Base-by-base conservation (phyloP, 108 stramenopile species). In the Cyclotella kingstonii region DNA sequence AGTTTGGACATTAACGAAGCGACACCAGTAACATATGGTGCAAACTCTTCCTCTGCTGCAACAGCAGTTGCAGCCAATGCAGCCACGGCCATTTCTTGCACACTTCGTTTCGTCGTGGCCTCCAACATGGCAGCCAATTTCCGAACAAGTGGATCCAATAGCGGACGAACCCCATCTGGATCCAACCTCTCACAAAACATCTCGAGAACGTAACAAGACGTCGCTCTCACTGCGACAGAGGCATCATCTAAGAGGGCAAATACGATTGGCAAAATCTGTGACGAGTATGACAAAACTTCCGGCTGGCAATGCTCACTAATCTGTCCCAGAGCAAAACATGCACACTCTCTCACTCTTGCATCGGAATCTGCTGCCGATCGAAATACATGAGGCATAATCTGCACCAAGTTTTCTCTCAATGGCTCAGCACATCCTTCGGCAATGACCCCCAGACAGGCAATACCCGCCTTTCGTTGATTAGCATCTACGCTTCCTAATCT, bases 101-200 rank as follows among this genome's bases (percentile, higher is more conserved):
- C 93, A 48, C 83, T 84, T 60, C 90, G 76, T 72, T 96, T 96
- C 33, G 79, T 94, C 27, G 95, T 89, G 22, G 82, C 84, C 65
- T 87, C 87, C 41, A 98, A 68, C 94, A 96, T 94, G 23, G 64
- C 76, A 21, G 95, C 94, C 19, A 98, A 75, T 42, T 96, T 93
- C 35, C 69, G 76, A 35, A 97, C 94, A 19, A 98, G 84, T 17
- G 94, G 78, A 56, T 91, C 89, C 10, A 98, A 76, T 56, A 96
- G 58, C 3, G 96, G 96, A 33, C 90, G 81, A 46, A 98, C 85
- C 11, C 90, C 91, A 34, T 91, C 85, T 10, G 96, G 92, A 61
- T 97, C 94, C 77, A 98, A 77, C 47, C 94, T 78, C 79, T 98
- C 98, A 47, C 96, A 97, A 75, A 98, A 98, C 93, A 95, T 97